Evolutionary conservation across 2,329 filamentous ascomycete genomes (phyloP).

Genomic region (Diaporthe citrichinensis): DNA sequence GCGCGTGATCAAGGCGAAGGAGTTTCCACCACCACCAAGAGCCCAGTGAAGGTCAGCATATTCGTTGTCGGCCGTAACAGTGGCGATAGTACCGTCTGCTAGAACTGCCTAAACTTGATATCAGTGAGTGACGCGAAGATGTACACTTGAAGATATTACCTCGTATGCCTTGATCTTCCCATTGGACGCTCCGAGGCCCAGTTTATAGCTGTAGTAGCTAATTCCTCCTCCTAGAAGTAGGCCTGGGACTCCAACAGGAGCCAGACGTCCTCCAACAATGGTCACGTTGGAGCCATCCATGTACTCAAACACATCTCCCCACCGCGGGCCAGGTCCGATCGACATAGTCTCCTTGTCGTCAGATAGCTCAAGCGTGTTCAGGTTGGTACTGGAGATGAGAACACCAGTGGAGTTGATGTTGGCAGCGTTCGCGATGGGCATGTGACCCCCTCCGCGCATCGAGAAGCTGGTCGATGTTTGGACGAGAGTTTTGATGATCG

Average conservation of each 20-base stretch:
- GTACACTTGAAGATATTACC: not conserved
- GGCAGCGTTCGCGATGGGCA: constrained; percentile 45
- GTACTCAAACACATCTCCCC: constrained; percentile 49
- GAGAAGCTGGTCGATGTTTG: constrained; percentile 45
- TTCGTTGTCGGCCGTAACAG: constrained; percentile 45
- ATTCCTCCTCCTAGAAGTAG: constrained; percentile 52
- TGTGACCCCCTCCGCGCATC: constrained; percentile 49
- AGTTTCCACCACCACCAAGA: constrained; percentile 47
- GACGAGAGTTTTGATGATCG: constrained; percentile 44
- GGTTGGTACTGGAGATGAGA: constrained; percentile 53
- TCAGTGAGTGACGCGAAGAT: not conserved
- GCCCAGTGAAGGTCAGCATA: constrained; percentile 49
- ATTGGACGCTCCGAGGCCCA: constrained; percentile 4
- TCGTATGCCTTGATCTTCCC: constrained; percentile 23
- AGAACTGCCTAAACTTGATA: constrained; percentile 42
- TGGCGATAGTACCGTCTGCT: constrained; percentile 47
- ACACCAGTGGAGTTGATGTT: constrained; percentile 49
- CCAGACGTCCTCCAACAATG: constrained; percentile 48
- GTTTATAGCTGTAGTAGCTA: constrained; percentile 47
- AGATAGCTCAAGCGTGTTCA: constrained; percentile 51
- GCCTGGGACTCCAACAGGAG: constrained; percentile 49
- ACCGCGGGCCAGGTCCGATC: constrained; percentile 51
- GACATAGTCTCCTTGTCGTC: constrained; percentile 48
- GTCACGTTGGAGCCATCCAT: constrained; percentile 46
- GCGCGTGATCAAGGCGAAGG: constrained; percentile 51